Percentiles rank a stretch among this genome's conserved stretches.
Evolutionary conservation across 768 basidiomycete species (phyloP).

Genomic region (Psilocybe cyanescens): DNA sequence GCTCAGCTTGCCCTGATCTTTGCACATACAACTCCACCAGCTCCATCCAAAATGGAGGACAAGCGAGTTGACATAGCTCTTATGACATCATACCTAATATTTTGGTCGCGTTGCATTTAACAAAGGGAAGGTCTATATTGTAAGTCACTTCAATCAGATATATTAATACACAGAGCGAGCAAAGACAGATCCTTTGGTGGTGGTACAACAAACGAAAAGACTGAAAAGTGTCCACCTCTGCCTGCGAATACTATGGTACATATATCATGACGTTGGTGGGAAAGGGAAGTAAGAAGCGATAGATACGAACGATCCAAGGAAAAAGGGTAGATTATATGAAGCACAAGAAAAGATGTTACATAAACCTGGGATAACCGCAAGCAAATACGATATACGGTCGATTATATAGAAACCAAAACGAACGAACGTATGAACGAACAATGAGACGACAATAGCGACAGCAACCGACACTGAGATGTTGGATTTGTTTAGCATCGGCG

Average conservation of each 20-base stretch:
- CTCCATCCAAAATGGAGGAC: no score
- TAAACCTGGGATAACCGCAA: background rate
- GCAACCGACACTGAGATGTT: background rate
- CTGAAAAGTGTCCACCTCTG: background rate
- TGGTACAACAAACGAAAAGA: background rate
- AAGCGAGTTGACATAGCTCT: no score
- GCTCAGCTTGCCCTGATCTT: no score
- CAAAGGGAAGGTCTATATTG: background rate
- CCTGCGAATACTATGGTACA: no score
- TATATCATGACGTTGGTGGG: no score
- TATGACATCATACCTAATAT: no score
- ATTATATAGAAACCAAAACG: background rate
- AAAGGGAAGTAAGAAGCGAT: no score
- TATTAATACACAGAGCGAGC: background rate
- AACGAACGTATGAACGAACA: background rate
- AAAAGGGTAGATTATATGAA: background rate
- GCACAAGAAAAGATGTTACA: background rate
- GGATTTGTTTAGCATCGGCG: background rate
- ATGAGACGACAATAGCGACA: background rate
- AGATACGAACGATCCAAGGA: background rate
- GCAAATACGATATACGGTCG: background rate
- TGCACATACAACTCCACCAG: no score
- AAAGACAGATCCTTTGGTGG: background rate
- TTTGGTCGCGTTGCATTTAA: no score
- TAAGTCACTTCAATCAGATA: background rate